phyloP scores from a whole-genome alignment of 208 protist genomes.

The Trypanosoma avium region DNA sequence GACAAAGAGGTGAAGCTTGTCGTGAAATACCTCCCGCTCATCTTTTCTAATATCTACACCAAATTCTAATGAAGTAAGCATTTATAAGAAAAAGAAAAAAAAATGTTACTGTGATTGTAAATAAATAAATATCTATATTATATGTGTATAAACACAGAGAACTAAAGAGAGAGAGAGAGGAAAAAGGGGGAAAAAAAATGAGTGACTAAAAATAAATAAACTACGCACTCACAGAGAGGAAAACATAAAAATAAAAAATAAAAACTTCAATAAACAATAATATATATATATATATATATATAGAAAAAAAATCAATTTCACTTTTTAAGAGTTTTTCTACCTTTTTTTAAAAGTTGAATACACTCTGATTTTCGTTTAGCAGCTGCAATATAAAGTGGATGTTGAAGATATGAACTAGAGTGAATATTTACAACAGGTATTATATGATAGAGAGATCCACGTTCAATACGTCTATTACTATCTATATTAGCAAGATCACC shows the following conservation, averaged over 20 bases:
- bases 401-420: background rate
- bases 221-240: too few species aligned
- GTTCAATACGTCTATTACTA: background rate
- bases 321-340: background rate
- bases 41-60: constrained; percentile 34
- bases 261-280: too few species aligned
- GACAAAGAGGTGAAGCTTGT: constrained; percentile 41
- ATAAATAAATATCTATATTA: constrained; percentile 1
- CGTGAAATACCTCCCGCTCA: constrained; percentile 28
- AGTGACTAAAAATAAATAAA: background rate
- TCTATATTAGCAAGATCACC: background rate
- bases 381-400: constrained; percentile 7
- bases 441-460: background rate
- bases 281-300: constrained; percentile 5
- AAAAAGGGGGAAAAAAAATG: constrained; percentile 10
- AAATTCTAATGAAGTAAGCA: constrained; percentile 26
- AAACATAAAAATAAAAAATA: too few species aligned
- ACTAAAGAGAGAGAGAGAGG: background rate
- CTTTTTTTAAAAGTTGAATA: background rate
- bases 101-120: background rate
- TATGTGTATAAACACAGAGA: constrained; percentile 1
- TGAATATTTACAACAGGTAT: background rate
- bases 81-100: constrained; percentile 6
- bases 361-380: background rate
- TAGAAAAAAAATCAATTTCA: background rate